Evolutionary conservation across 257 asterid species (phyloP).

Genomic region (Plantago elongata): DNA sequence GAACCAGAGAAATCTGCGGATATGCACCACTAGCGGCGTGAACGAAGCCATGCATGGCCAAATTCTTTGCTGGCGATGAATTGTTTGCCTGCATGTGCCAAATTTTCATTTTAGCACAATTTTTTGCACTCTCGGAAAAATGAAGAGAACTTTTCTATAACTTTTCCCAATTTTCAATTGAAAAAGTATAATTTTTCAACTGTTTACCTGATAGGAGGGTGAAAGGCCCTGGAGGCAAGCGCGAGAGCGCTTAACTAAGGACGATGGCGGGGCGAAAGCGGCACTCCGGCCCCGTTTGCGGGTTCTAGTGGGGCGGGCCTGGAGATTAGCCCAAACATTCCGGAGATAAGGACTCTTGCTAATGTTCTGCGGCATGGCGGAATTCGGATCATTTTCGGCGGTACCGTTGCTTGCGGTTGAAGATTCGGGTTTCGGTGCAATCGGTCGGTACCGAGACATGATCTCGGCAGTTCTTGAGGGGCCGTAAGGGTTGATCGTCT

Average conservation of each 20-base stretch:
- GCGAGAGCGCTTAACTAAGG: constrained; percentile 32
- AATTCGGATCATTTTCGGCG: constrained; percentile 12
- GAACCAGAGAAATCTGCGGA: constrained; percentile 28
- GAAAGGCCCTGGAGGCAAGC: constrained; percentile 36
- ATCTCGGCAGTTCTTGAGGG: constrained; percentile 77
- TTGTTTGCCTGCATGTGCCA: background rate
- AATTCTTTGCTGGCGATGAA: background rate
- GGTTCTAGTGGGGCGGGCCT: constrained; percentile 80
- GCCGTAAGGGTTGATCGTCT: constrained; percentile 49
- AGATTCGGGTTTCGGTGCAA: constrained; percentile 82
- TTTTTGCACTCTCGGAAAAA: too few relatives aligned
- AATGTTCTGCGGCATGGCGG: constrained; percentile 46
- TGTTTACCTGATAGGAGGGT: constrained; percentile 16
- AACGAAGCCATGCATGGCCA: constrained; percentile 38
- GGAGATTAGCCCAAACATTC: constrained; percentile 75
- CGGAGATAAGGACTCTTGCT: constrained; percentile 60
- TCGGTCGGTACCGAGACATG: constrained; percentile 87
- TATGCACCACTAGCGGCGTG: background rate
- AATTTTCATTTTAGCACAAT: too few relatives aligned
- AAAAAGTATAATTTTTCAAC: too few relatives aligned
- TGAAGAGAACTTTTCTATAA: too few relatives aligned
- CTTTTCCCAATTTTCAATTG: too few relatives aligned
- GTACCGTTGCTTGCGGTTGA: constrained; percentile 13
- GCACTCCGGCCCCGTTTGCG: constrained; percentile 74
- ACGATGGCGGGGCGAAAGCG: constrained; percentile 49